phyloP scores from a whole-genome alignment of 805 yeast genomes.

The Ogataea saltuana region DNA sequence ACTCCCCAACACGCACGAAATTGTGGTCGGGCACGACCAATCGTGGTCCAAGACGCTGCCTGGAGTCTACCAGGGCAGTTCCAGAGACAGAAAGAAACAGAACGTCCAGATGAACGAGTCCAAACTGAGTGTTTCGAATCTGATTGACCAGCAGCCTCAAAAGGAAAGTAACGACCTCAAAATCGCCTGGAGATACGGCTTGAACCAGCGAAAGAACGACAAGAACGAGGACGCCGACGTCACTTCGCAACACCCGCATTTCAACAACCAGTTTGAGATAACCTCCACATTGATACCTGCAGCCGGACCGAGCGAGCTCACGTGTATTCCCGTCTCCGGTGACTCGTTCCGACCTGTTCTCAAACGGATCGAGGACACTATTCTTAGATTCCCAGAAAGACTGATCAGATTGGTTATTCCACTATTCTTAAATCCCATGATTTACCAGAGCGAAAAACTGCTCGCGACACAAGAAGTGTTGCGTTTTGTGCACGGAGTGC shows the following conservation, averaged over 20 bases:
- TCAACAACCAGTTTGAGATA: constrained; percentile 70
- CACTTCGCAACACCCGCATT: constrained; percentile 49
- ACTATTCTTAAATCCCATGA: constrained; percentile 73
- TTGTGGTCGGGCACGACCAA: constrained; percentile 60
- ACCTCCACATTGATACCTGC: constrained; percentile 70
- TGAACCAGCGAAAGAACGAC: constrained; percentile 41
- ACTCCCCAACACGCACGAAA: constrained; percentile 53
- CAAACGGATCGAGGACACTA: constrained; percentile 42
- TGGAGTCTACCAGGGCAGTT: constrained; percentile 69
- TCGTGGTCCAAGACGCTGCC: constrained; percentile 73
- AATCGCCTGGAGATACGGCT: constrained; percentile 93
- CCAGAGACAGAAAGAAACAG: constrained; percentile 64
- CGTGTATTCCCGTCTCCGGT: constrained; percentile 46
- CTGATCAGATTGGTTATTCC: constrained; percentile 73
- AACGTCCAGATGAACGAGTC: constrained; percentile 57
- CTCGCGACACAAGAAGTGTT: constrained; percentile 46
- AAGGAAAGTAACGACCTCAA: constrained; percentile 53
- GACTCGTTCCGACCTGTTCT: constrained; percentile 30
- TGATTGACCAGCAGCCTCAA: constrained; percentile 41
- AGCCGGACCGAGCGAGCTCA: constrained; percentile 60
- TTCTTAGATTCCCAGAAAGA: constrained; percentile 45
- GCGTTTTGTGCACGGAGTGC: constrained; percentile 61
- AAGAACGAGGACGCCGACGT: constrained; percentile 30
- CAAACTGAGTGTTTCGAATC: constrained; percentile 67
- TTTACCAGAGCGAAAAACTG: constrained; percentile 51